Evolutionary conservation across 192 early-diverging fungal species (phyloP).

Genomic region (Linnemannia schmuckeri): DNA sequence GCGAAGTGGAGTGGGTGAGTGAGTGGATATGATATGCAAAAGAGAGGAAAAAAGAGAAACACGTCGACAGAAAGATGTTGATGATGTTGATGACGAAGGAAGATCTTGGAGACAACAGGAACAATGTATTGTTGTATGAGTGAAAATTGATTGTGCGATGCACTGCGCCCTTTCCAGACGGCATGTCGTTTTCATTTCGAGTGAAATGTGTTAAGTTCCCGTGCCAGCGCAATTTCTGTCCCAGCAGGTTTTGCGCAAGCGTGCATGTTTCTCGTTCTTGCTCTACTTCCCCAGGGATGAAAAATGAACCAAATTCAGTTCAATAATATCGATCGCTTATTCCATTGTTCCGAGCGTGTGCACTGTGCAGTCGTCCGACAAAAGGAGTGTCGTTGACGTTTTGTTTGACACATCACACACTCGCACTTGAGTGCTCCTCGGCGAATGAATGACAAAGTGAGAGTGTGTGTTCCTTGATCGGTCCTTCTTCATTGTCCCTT

Average conservation of each 20-base stretch:
- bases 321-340: neutral
- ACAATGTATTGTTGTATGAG: neutral
- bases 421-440: neutral
- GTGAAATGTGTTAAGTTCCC: neutral
- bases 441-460: neutral
- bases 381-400: neutral
- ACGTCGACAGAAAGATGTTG: neutral
- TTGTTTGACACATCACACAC: neutral
- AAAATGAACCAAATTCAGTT: neutral
- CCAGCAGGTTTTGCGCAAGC: neutral
- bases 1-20: neutral
- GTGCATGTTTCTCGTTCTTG: neutral
- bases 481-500: neutral
- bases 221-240: neutral
- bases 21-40: neutral
- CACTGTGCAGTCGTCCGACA: neutral
- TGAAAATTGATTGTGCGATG: neutral
- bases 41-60: neutral
- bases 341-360: neutral
- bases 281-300: too few species aligned
- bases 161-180: neutral
- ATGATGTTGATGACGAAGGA: neutral
- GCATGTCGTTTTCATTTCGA: neutral
- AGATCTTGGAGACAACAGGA: neutral
- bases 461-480: neutral